phyloP scores from a whole-genome alignment of 805 yeast species.

The Ogataea methylovora region DNA sequence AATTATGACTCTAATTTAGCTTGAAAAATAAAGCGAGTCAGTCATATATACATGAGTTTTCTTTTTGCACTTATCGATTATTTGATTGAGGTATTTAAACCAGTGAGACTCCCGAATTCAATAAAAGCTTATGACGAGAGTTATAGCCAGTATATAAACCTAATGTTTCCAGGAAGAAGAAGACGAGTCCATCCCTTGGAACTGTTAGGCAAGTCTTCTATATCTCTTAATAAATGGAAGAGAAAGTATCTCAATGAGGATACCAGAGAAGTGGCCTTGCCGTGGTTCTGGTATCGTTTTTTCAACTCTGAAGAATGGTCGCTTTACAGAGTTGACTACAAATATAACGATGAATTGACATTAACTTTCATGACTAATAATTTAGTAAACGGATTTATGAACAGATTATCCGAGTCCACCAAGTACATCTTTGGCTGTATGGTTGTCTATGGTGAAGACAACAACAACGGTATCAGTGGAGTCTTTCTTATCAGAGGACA shows the following conservation, averaged over 20 bases:
- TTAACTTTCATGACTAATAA: conserved; percentile 97
- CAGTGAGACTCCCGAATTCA: too few relatives aligned
- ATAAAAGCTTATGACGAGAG: too few relatives aligned
- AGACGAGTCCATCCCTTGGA: conserved; percentile 69
- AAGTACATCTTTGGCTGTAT: conserved; percentile 89
- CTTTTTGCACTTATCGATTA: too few relatives aligned
- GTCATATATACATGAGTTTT: too few relatives aligned
- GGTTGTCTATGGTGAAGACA: conserved; percentile 98
- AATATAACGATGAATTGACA: conserved; percentile 96
- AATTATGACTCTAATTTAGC: too few relatives aligned
- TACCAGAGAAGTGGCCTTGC: conserved; percentile 87
- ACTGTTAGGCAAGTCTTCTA: conserved; percentile 61
- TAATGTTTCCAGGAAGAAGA: too few relatives aligned
- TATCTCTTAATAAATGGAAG: conserved; percentile 88
- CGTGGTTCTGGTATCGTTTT: conserved; percentile 95
- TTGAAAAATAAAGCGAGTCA: too few relatives aligned
- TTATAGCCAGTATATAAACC: too few relatives aligned
- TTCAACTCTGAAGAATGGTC: conserved; percentile 92
- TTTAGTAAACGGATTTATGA: conserved; percentile 96
- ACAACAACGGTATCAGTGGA: conserved; percentile 95
- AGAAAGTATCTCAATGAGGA: conserved; percentile 95
- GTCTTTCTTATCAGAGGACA: conserved; percentile 94
- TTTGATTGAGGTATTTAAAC: too few relatives aligned
- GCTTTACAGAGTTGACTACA: conserved; percentile 89
- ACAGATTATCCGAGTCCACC: conserved; percentile 85